Base-by-base conservation (phyloP, 108 stramenopile species). In the Licmophora abbreviata region DNA sequence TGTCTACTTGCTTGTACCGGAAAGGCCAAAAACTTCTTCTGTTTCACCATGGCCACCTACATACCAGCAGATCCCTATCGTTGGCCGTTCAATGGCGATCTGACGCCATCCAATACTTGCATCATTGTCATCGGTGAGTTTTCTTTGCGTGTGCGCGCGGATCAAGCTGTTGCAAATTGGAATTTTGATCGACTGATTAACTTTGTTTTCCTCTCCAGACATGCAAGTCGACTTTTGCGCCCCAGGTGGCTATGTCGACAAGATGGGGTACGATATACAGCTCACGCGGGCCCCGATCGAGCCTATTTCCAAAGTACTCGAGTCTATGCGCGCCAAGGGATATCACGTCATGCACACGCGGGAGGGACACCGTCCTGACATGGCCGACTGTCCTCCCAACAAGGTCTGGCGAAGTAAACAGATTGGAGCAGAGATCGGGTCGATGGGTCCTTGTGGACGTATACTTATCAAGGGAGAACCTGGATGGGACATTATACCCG, bases 401-500 rank as follows among this genome's bases (percentile, higher is more conserved):
- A 78, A 78, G 43, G 35, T 40, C 0, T 79, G 77, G 77, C 64
- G 77, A 17, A 55, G 51, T 2, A 29, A 47, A 41, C 77, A 70
- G 33, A 79, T 79, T 56, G 73, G 73, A 15, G 77, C 73, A 8
- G 73, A 40, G 14, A 79, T 79, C 36, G 77, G 77, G n/a, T 43
- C 32, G 30, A 2, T 9, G 0, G 77, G 77, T 3, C 77, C 77
- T 18, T 71, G 73, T 48, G 77, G 77, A 29, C 64, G 77, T 7
- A 73, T 78, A 24, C 20, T 78, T 17, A 57, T 74, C n/a, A 43
- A 56, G 20, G 77, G 77, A 1, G 77, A 73, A 50, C 67, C 70
- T 17, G 77, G 77, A 14, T 78, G 77, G 77, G 77, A 78, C 41
- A 69, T 78, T 33, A 74, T 78, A 50, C 68, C 68, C 26, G 77